Conservation (phyloP, 192 early-diverging fungal genomes). For the Chytriomyces sp. region DNA sequence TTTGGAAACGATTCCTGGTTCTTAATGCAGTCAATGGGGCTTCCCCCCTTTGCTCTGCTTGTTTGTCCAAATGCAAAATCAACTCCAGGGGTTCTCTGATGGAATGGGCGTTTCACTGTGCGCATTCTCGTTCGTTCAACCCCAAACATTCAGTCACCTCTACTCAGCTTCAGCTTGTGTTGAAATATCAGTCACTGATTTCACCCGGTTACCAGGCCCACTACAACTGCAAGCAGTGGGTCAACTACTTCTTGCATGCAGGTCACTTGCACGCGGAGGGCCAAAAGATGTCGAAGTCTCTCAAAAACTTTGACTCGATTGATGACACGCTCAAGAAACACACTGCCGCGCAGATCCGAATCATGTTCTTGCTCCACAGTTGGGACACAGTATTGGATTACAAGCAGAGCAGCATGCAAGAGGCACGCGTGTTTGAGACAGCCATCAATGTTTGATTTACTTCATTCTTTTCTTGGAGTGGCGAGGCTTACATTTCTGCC, state of each 20-base stretch:
- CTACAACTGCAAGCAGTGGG: constrained; percentile 90
- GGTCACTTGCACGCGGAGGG: constrained; percentile 95
- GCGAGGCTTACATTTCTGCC: background rate
- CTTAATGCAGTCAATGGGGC: no score
- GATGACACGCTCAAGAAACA: constrained; percentile 80
- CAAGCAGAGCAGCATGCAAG: constrained; percentile 71
- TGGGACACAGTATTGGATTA: constrained; percentile 91
- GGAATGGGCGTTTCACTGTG: background rate
- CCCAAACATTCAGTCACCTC: constrained; percentile 3
- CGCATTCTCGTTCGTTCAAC: constrained; percentile 12
- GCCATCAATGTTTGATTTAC: constrained; percentile 56
- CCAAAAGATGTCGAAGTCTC: constrained; percentile 96
- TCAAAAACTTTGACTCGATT: constrained; percentile 98
- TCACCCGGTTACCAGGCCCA: constrained; percentile 58
- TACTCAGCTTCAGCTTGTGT: background rate
- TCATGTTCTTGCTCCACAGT: constrained; percentile 84
- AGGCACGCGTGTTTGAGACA: constrained; percentile 75
- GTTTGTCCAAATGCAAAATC: background rate
- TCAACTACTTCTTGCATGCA: constrained; percentile 98
- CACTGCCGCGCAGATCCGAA: constrained; percentile 82
- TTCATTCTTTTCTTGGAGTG: constrained; percentile 3
- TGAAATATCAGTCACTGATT: background rate
- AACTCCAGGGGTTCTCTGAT: background rate
- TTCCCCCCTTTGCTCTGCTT: background rate
- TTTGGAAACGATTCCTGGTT: no score